Percentiles rank a stretch among this genome's conserved stretches.
Evolutionary conservation across 495 filamentous ascomycete species (phyloP).

Genomic region (Penicillium robsamsonii): DNA sequence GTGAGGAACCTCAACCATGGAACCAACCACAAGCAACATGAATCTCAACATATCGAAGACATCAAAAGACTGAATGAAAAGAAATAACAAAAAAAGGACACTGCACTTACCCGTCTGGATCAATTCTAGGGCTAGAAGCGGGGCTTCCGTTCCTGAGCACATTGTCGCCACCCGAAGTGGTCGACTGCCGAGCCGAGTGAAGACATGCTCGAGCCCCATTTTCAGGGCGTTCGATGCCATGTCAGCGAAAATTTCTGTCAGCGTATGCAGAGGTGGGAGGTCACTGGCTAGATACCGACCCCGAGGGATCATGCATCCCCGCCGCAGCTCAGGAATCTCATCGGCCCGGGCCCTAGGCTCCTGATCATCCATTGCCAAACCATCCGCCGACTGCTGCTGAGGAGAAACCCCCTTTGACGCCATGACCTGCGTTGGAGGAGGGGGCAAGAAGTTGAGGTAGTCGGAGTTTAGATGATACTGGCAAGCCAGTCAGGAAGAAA

Average conservation of each 20-base stretch:
- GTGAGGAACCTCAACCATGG: neutral
- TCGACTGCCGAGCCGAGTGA: conserved; percentile 38
- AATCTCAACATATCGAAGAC: neutral
- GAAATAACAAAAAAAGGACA: neutral
- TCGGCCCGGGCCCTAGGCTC: conserved; percentile 3
- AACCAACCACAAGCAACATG: neutral
- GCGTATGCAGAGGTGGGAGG: conserved; percentile 46
- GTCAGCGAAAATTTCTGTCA: conserved; percentile 51
- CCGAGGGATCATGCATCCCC: neutral
- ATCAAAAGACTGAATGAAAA: neutral
- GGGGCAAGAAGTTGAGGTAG: neutral
- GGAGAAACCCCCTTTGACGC: neutral
- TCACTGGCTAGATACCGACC: conserved; percentile 24
- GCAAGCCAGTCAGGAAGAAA: neutral
- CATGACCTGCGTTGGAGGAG: conserved; percentile 1
- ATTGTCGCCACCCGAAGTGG: conserved; percentile 67
- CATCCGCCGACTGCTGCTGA: conserved; percentile 5
- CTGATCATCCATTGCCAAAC: conserved; percentile 12
- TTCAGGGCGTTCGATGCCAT: conserved; percentile 41
- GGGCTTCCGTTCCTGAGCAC: conserved; percentile 82
- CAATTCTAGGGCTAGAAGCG: conserved; percentile 64
- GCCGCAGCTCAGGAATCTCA: conserved; percentile 16
- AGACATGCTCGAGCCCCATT: conserved; percentile 33
- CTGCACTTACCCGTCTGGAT: conserved; percentile 40
- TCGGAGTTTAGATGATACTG: neutral